Percentiles rank a stretch among this genome's conserved stretches.
Evolutionary conservation across 768 basidiomycete species (phyloP).

Genomic region (Calocybe cyanea): DNA sequence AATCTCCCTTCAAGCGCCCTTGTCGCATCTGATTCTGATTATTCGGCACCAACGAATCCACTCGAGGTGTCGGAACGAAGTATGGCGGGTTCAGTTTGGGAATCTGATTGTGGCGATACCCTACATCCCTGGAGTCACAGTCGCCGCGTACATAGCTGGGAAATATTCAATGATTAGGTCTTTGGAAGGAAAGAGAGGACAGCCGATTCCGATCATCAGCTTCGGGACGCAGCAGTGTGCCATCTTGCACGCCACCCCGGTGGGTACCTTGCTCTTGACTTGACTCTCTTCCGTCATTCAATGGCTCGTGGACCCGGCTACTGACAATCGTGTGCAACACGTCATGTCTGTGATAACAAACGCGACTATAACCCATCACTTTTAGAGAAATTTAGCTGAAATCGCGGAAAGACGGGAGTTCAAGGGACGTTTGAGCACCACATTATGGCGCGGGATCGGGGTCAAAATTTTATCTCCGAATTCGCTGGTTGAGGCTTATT

Average conservation of each 20-base stretch:
- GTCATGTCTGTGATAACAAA: constrained; percentile 55
- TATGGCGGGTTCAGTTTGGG: constrained; percentile 54
- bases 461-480: constrained; percentile 24
- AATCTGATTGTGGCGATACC: constrained; percentile 47
- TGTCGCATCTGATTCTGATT: constrained; percentile 41
- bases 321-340: constrained; percentile 49
- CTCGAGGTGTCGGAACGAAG: constrained; percentile 52
- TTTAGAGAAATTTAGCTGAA: constrained; percentile 45
- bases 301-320: constrained; percentile 31
- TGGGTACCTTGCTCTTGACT: constrained; percentile 47
- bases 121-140: constrained; percentile 48
- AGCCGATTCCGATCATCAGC: constrained; percentile 49
- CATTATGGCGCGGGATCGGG: constrained; percentile 50
- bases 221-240: constrained; percentile 69
- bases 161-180: constrained; percentile 54
- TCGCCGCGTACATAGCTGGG: constrained; percentile 50
- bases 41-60: constrained; percentile 34
- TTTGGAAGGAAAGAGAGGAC: constrained; percentile 38
- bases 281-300: constrained; percentile 39
- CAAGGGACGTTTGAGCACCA: constrained; percentile 66
- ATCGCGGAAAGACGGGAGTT: constrained; percentile 65
- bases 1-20: constrained; percentile 46
- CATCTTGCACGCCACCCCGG: constrained; percentile 48
- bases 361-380: constrained; percentile 50
- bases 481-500: constrained; percentile 8